These are phyloP conservation scores for Nicotiana paniculata DNA, from an alignment of 257 asterid genomes.

Conservation along the genomic window DNA sequence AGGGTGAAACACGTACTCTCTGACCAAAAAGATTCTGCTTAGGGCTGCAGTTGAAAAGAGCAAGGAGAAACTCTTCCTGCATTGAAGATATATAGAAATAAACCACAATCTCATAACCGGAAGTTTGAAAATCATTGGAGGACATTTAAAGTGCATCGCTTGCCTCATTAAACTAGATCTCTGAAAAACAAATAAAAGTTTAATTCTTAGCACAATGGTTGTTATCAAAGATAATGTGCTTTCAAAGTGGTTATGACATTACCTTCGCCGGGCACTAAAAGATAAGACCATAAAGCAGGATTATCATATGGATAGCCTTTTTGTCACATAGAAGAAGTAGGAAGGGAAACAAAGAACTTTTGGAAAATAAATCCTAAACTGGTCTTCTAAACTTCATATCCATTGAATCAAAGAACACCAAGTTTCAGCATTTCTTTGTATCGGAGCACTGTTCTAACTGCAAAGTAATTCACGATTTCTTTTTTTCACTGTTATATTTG, in stretches of 20 bases:
- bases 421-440: no score
- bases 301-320: not conserved
- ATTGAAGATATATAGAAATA: not conserved
- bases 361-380: not conserved
- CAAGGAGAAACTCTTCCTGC: constrained; percentile 89
- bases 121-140: not conserved
- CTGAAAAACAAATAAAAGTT: not conserved
- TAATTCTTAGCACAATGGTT: not conserved
- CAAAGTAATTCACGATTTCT: no score
- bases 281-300: not conserved
- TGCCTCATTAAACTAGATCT: not conserved
- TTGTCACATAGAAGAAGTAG: not conserved
- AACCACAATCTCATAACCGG: not conserved
- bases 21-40: constrained; percentile 62
- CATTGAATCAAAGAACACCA: no score
- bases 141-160: not conserved
- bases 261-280: not conserved
- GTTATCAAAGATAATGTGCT: not conserved
- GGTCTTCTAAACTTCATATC: no score
- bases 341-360: not conserved
- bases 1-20: constrained; percentile 37
- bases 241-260: not conserved
- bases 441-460: no score
- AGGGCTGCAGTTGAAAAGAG: constrained; percentile 49
- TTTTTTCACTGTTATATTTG: no score